Percentiles rank a stretch among this genome's conserved stretches.
phyloP scores from a whole-genome alignment of 495 filamentous ascomycete genomes.

The Chaetomium tenue region DNA sequence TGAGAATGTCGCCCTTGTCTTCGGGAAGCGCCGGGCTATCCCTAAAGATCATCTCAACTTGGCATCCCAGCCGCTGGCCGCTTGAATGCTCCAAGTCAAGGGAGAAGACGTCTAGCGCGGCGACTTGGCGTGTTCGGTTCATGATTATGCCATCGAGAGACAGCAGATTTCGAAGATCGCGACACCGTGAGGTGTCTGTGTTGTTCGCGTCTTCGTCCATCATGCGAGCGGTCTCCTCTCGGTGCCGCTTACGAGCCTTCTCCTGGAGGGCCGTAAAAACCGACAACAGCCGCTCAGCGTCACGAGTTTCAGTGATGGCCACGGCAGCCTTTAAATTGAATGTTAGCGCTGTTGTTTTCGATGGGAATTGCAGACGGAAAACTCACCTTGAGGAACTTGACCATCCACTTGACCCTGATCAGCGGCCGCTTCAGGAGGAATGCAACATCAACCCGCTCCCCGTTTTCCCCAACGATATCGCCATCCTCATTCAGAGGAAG shows the following conservation, averaged over 20 bases:
- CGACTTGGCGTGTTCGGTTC: slow-evolving; percentile 70
- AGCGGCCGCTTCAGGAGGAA: slow-evolving; percentile 87
- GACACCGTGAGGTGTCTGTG: slow-evolving; percentile 73
- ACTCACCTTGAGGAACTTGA: slow-evolving; percentile 74
- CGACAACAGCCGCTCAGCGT: slow-evolving; percentile 33
- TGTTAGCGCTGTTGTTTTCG: slow-evolving; percentile 4
- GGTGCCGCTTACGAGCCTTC: slow-evolving; percentile 71
- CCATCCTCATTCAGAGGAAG: slow-evolving; percentile 75
- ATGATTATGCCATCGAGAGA: slow-evolving; percentile 67
- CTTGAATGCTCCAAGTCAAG: slow-evolving; percentile 83
- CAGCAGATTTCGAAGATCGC: slow-evolving; percentile 73
- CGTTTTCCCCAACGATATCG: slow-evolving; percentile 71
- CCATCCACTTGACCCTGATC: slow-evolving; percentile 82
- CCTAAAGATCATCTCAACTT: slow-evolving; percentile 81
- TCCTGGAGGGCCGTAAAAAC: slow-evolving; percentile 69
- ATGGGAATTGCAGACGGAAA: neutral
- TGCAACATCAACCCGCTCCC: slow-evolving; percentile 91
- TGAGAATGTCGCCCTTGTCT: slow-evolving; percentile 75
- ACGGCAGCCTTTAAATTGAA: slow-evolving; percentile 44
- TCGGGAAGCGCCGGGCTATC: slow-evolving; percentile 60
- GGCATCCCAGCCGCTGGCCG: slow-evolving; percentile 83
- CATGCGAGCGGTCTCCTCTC: slow-evolving; percentile 81
- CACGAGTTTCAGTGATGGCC: slow-evolving; percentile 32
- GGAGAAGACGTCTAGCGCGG: slow-evolving; percentile 84
- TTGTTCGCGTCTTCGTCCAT: slow-evolving; percentile 86